These are phyloP conservation scores for Desmodesmus armatus DNA, from an alignment of 139 green algal species.

Conservation along the genomic window DNA sequence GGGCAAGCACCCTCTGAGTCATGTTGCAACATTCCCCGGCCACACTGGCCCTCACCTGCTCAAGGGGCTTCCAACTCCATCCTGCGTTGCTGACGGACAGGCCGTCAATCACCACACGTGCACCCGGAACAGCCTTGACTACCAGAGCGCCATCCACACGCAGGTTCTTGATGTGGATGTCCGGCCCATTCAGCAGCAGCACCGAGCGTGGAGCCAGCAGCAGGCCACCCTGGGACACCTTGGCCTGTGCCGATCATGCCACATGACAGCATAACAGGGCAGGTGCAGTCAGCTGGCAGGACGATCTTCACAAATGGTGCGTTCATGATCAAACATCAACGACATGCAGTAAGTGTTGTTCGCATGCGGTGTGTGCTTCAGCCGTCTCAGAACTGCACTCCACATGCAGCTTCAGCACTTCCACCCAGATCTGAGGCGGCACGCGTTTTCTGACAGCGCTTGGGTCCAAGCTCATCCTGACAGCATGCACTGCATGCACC, in stretches of 20 bases:
- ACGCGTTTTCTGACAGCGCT: too few relatives aligned
- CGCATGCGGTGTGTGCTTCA: too few relatives aligned
- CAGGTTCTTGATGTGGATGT: conserved; percentile 67
- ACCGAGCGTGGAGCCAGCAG: conserved; percentile 55
- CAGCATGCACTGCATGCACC: background rate
- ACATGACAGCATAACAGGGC: too few relatives aligned
- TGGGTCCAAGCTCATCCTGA: background rate
- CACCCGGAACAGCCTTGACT: conserved; percentile 67
- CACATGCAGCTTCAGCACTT: too few relatives aligned
- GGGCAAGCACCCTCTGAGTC: too few relatives aligned
- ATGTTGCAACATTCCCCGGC: background rate
- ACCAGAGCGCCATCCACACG: conserved; percentile 86
- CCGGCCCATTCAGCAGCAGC: conserved; percentile 81
- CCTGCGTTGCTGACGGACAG: conserved; percentile 84
- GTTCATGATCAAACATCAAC: too few relatives aligned
- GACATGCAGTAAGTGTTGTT: too few relatives aligned
- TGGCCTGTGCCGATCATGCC: too few relatives aligned
- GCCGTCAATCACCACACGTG: conserved; percentile 61
- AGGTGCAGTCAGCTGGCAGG: too few relatives aligned
- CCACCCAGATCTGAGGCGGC: too few relatives aligned
- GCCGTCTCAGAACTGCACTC: too few relatives aligned
- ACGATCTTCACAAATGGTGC: too few relatives aligned
- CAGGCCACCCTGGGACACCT: conserved; percentile 57
- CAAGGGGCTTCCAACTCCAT: conserved; percentile 81
- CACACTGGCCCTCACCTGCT: conserved; percentile 22